These are phyloP conservation scores for Microcos paniculata DNA, from an alignment of 345 rosid species.

Conservation along the genomic window DNA sequence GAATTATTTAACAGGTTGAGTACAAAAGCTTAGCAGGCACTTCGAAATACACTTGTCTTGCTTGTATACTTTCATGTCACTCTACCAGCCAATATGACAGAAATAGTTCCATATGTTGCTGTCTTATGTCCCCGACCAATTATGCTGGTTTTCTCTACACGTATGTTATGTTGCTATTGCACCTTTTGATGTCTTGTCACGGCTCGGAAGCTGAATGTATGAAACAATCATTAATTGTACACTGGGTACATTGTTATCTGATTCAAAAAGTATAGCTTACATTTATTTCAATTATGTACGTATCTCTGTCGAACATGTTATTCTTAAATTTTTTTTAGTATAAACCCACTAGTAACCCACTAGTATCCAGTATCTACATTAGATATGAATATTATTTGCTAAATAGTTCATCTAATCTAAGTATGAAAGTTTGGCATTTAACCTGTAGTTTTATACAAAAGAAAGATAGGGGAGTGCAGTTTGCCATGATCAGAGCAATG, in stretches of 20 bases:
- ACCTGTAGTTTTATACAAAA: neutral
- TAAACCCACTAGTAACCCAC: too few relatives aligned
- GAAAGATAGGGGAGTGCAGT: neutral
- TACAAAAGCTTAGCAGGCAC: neutral
- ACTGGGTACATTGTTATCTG: neutral
- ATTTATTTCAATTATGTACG: neutral
- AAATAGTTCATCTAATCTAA: too few relatives aligned
- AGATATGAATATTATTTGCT: too few relatives aligned
- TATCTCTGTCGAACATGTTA: too few relatives aligned
- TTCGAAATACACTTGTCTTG: neutral
- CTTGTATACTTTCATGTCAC: neutral
- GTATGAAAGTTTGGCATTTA: neutral
- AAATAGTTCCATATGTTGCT: neutral
- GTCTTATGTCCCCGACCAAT: constrained; percentile 3
- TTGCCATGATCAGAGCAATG: neutral
- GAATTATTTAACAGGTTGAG: constrained; percentile 1
- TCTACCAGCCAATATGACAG: neutral
- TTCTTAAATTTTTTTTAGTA: too few relatives aligned
- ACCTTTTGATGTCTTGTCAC: constrained; percentile 2
- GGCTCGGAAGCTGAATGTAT: neutral
- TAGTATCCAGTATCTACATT: too few relatives aligned
- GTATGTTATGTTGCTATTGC: neutral
- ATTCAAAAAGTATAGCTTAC: neutral
- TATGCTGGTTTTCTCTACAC: neutral
- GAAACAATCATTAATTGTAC: neutral